phyloP scores from a whole-genome alignment of 164 flowering plant species.

The Protea cynaroides region DNA sequence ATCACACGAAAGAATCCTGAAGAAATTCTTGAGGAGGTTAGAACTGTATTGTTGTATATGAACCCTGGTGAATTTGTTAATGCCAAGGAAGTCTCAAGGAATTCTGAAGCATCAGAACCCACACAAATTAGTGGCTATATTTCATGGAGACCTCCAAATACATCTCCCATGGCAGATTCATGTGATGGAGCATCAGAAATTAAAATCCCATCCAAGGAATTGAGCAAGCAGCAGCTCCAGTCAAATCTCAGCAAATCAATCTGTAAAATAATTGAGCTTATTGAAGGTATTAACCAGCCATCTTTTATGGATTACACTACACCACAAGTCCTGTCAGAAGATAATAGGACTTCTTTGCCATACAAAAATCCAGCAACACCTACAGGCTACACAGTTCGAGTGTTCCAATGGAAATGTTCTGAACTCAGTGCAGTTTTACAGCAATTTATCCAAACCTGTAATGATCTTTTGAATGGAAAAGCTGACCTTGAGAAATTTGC shows the following conservation, averaged over 20 bases:
- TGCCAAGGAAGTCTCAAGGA: slow-evolving; percentile 11
- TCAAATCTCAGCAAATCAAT: slow-evolving; percentile 44
- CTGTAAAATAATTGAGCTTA: slow-evolving; percentile 53
- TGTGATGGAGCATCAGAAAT: slow-evolving; percentile 17
- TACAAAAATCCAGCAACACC: slow-evolving; percentile 15
- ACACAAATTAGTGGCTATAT: slow-evolving; percentile 33
- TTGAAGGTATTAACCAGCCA: slow-evolving; percentile 52
- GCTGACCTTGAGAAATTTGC: slow-evolving; percentile 39
- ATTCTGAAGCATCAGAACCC: slow-evolving; percentile 15
- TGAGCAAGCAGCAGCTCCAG: slow-evolving; percentile 19
- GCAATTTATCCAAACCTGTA: slow-evolving; percentile 38
- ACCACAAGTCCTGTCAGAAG: slow-evolving; percentile 21
- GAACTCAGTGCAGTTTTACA: slow-evolving; percentile 45
- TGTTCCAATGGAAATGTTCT: slow-evolving; percentile 63
- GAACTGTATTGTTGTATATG: slow-evolving; percentile 30
- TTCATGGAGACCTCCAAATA: slow-evolving; percentile 32
- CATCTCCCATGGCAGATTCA: slow-evolving; percentile 26
- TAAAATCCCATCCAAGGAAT: slow-evolving; percentile 15
- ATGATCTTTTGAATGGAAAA: slow-evolving; percentile 41
- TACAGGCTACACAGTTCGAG: slow-evolving; percentile 47
- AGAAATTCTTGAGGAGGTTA: slow-evolving; percentile 61
- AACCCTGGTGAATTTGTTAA: slow-evolving; percentile 18
- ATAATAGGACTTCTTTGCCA: slow-evolving; percentile 21
- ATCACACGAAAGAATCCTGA: slow-evolving; percentile 40
- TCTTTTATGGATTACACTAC: slow-evolving; percentile 24